phyloP scores from a whole-genome alignment of 148 eudicot species.

The Fallopia convolvulus region DNA sequence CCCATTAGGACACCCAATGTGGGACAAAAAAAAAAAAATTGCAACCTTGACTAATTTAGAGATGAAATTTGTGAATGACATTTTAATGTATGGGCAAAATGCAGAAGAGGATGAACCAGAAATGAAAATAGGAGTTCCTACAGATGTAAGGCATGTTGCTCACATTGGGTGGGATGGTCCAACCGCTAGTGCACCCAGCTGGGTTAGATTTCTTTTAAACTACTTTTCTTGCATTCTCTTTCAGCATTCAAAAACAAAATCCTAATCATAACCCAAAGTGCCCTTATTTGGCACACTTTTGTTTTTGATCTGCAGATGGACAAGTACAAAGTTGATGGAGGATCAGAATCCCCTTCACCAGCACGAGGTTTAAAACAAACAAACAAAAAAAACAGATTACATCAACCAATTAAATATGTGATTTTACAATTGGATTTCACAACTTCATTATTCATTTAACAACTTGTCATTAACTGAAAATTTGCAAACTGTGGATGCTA shows the following conservation, averaged over 20 bases:
- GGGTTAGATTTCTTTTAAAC: constrained; percentile 40
- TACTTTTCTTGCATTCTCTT: neutral
- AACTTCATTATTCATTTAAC: neutral
- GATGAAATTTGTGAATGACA: neutral
- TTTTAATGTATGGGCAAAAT: neutral
- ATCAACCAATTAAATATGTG: neutral
- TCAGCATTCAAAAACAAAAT: neutral
- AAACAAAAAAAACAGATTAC: neutral
- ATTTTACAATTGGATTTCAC: neutral
- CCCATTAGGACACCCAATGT: no score
- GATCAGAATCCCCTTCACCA: neutral
- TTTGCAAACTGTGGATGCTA: neutral
- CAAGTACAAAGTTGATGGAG: constrained; percentile 11
- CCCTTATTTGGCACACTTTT: neutral
- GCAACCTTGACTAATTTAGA: neutral
- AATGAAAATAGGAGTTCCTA: constrained; percentile 71
- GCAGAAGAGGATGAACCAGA: constrained; percentile 71
- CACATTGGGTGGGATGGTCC: constrained; percentile 89
- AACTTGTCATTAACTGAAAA: neutral
- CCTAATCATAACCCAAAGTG: neutral
- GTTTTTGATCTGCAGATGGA: constrained; percentile 6
- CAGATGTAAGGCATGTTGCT: constrained; percentile 92
- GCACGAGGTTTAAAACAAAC: neutral
- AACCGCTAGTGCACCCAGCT: constrained; percentile 48
- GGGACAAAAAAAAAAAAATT: no score